Conservation (phyloP, 2,329 filamentous ascomycete genomes). For the Talaromyces sp. region DNA sequence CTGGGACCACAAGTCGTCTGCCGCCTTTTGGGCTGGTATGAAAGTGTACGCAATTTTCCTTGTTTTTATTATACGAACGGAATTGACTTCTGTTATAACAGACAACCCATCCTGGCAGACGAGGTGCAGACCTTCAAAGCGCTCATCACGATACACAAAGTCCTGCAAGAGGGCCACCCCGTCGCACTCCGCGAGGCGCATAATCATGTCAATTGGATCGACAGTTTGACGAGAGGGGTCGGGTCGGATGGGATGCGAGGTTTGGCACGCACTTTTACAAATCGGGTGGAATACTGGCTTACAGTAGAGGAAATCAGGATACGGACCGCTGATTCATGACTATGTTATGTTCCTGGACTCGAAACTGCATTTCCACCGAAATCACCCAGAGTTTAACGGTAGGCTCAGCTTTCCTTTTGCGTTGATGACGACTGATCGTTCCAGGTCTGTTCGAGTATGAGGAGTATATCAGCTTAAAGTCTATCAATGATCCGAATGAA, state of each 20-base stretch:
- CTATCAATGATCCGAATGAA: constrained; percentile 97
- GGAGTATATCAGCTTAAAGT: constrained; percentile 96
- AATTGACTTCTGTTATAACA: constrained; percentile 28
- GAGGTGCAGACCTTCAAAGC: constrained; percentile 99
- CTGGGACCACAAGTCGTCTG: constrained; percentile 96
- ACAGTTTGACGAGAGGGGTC: constrained; percentile 80
- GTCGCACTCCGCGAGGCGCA: constrained; percentile 82
- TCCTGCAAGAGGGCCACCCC: constrained; percentile 93
- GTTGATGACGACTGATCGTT: constrained; percentile 8
- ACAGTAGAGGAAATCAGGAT: constrained; percentile 45
- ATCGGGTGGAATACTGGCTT: background rate
- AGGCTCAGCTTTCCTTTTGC: constrained; percentile 13
- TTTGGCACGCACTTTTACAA: constrained; percentile 12
- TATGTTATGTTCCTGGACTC: constrained; percentile 94
- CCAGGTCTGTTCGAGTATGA: constrained; percentile 89
- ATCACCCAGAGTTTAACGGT: constrained; percentile 97
- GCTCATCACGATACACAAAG: constrained; percentile 94
- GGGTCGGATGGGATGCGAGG: constrained; percentile 78
- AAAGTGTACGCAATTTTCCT: constrained; percentile 68
- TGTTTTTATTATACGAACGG: constrained; percentile 2
- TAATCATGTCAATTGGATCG: constrained; percentile 82
- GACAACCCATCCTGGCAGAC: constrained; percentile 95
- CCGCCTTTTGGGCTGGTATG: constrained; percentile 95
- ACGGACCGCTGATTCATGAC: constrained; percentile 88
- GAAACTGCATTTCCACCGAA: constrained; percentile 92